phyloP scores from a whole-genome alignment of 805 yeast genomes.

The Kazachstania viticola region DNA sequence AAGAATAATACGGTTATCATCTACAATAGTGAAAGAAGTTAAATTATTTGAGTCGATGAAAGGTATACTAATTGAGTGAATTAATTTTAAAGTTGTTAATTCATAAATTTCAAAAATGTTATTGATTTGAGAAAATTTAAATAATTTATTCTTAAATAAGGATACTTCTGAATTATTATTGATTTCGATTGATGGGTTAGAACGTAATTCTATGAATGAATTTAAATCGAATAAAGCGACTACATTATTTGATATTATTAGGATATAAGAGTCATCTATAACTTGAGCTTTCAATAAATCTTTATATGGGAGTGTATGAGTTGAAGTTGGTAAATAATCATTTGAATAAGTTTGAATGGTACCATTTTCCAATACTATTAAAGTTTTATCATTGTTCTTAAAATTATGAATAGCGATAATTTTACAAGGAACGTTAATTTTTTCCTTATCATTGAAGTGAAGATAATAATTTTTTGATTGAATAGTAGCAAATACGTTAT shows the following conservation, averaged over 20 bases:
- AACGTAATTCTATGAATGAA: constrained; percentile 6
- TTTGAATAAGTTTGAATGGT: constrained; percentile 17
- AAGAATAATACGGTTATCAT: constrained; percentile 21
- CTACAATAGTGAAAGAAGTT: constrained; percentile 19
- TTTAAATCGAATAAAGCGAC: constrained; percentile 6
- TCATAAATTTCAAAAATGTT: constrained; percentile 5
- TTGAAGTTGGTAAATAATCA: constrained; percentile 1
- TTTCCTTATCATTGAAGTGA: constrained; percentile 3
- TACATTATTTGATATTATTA: constrained; percentile 3
- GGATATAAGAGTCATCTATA: constrained; percentile 4
- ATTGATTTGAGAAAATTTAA: constrained; percentile 1
- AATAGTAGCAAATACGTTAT: constrained; percentile 5
- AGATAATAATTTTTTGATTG: constrained; percentile 3
- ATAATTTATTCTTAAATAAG: constrained; percentile 5
- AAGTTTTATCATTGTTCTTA: constrained; percentile 6
- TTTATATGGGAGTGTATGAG: constrained; percentile 4
- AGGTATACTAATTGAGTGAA: constrained; percentile 15
- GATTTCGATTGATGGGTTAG: constrained; percentile 1
- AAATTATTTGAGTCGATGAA: constrained; percentile 9
- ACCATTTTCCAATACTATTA: constrained; percentile 21
- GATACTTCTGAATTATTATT: constrained; percentile 1
- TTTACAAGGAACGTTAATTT: constrained; percentile 3
- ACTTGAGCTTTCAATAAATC: constrained; percentile 6
- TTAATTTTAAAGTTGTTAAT: constrained; percentile 4
- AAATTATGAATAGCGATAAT: constrained; percentile 4